phyloP scores from a whole-genome alignment of 148 eudicot genomes.

The Agrostemma githago region DNA sequence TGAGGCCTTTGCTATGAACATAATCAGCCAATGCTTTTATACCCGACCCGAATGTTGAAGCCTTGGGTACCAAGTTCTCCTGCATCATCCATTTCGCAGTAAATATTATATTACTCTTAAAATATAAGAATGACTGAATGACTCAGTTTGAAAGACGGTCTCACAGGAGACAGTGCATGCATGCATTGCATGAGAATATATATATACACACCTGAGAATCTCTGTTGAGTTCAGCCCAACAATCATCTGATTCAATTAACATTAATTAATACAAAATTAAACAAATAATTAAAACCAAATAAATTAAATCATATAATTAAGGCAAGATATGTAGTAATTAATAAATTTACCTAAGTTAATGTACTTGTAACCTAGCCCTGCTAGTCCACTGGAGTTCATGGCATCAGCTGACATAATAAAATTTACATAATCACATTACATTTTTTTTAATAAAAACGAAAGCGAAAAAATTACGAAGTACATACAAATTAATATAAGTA shows the following conservation, averaged over 20 bases:
- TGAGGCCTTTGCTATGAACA: constrained; percentile 77
- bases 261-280: neutral
- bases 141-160: neutral
- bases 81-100: constrained; percentile 18
- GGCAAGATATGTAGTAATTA: too few relatives aligned
- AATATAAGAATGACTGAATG: too few relatives aligned
- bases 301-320: neutral
- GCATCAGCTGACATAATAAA: constrained; percentile 20
- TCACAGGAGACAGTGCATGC: neutral
- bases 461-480: neutral
- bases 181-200: neutral
- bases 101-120: neutral
- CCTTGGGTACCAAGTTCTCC: constrained; percentile 59
- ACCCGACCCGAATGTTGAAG: constrained; percentile 67
- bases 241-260: constrained; percentile 20
- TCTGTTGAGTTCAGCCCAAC: constrained; percentile 27
- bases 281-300: neutral
- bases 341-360: constrained; percentile 43
- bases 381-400: constrained; percentile 19
- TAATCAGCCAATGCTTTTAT: constrained; percentile 85
- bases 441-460: neutral
- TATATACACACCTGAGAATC: constrained; percentile 19
- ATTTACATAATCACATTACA: too few relatives aligned
- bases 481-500: neutral
- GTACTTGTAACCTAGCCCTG: constrained; percentile 23